A percentile compares a stretch with the other conserved stretches of the same genome.
Conservation (phyloP, 1,284 basidiomycete genomes). For the Irpex lacteus region DNA sequence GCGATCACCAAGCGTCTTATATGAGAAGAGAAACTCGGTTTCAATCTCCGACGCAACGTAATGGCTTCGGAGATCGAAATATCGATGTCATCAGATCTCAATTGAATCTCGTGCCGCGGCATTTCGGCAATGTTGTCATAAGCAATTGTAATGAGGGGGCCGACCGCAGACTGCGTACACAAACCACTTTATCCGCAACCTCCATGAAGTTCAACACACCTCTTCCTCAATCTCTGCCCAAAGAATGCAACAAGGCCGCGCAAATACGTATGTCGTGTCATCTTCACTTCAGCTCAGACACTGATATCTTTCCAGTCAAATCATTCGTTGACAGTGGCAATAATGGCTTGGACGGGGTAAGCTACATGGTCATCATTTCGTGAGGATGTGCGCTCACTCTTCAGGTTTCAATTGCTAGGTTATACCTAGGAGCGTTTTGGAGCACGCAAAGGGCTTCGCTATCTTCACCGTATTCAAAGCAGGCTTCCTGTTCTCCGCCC, state of each 20-base stretch:
- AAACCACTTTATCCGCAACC: slow-evolving; percentile 1
- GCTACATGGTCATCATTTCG: slow-evolving; percentile 12
- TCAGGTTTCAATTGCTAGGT: slow-evolving; percentile 35
- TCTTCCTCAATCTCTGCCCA: slow-evolving; percentile 67
- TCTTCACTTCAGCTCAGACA: slow-evolving; percentile 9
- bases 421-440: slow-evolving; percentile 64
- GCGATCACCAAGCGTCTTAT: not conserved
- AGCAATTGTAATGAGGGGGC: not conserved
- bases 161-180: not conserved
- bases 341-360: slow-evolving; percentile 68
- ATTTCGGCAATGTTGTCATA: not conserved
- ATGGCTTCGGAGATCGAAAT: not conserved
- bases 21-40: not conserved
- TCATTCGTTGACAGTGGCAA: slow-evolving; percentile 72
- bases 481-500: slow-evolving; percentile 73
- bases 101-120: not conserved
- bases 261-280: slow-evolving; percentile 58
- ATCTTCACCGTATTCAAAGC: slow-evolving; percentile 83
- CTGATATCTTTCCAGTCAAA: slow-evolving; percentile 44
- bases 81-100: not conserved
- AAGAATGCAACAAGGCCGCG: slow-evolving; percentile 73
- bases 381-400: not conserved
- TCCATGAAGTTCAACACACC: slow-evolving; percentile 66
- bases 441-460: slow-evolving; percentile 82
- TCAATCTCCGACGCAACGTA: not conserved